Evolutionary conservation across 208 protist species (phyloP).

Genomic region (Wallacemonas collosoma): DNA sequence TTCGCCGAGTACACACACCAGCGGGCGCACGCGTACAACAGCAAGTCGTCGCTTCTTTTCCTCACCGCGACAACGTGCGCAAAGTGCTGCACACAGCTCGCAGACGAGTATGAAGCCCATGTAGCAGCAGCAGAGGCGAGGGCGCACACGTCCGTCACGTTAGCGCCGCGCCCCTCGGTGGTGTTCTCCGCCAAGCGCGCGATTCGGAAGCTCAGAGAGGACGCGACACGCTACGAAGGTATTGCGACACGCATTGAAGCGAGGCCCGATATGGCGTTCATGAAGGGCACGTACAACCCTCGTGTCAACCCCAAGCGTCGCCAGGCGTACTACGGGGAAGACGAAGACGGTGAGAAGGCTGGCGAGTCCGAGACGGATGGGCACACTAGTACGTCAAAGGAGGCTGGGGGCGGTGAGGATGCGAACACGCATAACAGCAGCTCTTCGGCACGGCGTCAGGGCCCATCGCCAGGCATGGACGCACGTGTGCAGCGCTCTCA

Average conservation of each 20-base stretch:
- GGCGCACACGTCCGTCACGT: conserved; percentile 27
- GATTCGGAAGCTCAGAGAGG: conserved; percentile 70
- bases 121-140: conserved; percentile 34
- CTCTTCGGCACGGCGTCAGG: no score
- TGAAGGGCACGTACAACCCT: conserved; percentile 31
- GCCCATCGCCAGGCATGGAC: no score
- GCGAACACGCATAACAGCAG: no score
- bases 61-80: conserved; percentile 75
- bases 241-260: conserved; percentile 70
- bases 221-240: conserved; percentile 63
- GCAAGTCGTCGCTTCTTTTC: conserved; percentile 59
- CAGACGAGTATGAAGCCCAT: conserved; percentile 63
- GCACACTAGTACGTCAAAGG: no score
- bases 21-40: conserved; percentile 44
- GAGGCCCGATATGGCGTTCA: conserved; percentile 75
- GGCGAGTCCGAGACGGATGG: no score
- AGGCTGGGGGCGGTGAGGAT: no score
- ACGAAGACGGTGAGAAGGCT: background rate
- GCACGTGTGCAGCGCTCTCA: no score
- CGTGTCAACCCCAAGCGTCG: background rate
- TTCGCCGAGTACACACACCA: conserved; percentile 62
- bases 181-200: conserved; percentile 59
- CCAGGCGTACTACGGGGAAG: background rate
- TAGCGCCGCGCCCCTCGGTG: conserved; percentile 51
- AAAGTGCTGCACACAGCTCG: conserved; percentile 43